Base-by-base conservation (phyloP, 495 filamentous ascomycete genomes). In the Lepraria neglecta region DNA sequence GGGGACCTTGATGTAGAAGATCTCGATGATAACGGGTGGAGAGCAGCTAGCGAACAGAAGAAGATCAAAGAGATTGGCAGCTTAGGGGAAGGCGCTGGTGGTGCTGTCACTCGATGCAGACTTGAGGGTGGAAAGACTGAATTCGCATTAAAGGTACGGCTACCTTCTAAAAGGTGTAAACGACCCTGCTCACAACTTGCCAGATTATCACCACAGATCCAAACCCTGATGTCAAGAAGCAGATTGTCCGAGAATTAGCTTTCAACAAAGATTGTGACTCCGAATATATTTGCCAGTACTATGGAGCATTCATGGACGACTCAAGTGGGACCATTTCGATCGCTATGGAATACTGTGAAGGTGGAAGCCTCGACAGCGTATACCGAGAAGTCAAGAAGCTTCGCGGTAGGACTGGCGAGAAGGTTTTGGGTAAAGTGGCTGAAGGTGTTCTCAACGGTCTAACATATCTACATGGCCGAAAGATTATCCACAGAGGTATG, bases 341-440 rank as follows among this genome's bases (percentile, higher is more conserved):
- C 71, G 91, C 91, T 30, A 98, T 98, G 94, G 94, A 98, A 71
- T 97, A 96, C 70, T 98, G 94, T 71, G 94, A 97, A 72, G 94
- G 94, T 55, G 95, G 94, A 35, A 94, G 89, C 56, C 82, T 98
- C 38, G 90, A 98, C 73, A 90, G 87, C 68, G 91, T 98, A 67
- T 98, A 97, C 78, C 90, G 89, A 64, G 92, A 97, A 74, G 90
- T 98, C 56, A 96, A 95, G 76, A 88, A 90, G 67, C 84, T 96
- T 6, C 92, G 91, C 44, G 95, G 94, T 3, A 86, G 94, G 19
- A 97, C 92, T 0, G 94, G 94, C 61, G 94, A 98, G 76, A 97
- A 97, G 69, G 94, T 98, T 9, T 78, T 98, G n/a, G 94, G 95
- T 52, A 98, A 97, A 76, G 87, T 97, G 50, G 92, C 94, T 46